Base-by-base conservation (phyloP, 345 rosid species). In the Brassica juncea region DNA sequence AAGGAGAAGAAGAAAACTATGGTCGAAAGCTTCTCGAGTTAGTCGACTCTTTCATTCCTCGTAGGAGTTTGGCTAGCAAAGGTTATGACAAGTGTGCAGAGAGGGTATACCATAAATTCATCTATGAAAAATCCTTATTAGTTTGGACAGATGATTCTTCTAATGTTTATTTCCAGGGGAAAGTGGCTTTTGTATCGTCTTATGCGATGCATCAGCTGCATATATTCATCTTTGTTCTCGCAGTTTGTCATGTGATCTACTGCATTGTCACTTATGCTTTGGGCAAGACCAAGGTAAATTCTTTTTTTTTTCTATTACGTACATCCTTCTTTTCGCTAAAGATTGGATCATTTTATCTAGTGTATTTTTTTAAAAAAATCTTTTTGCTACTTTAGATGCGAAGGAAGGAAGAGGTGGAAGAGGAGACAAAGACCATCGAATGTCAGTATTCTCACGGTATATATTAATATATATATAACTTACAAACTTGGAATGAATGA, bases 171-270 rank as follows among this genome's bases (percentile, higher is more conserved):
- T 68, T 73, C 44, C 87, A 92, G 98, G 97, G 93, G 0, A 85
- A 90, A 84, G 97, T 93, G 7, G 83, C 98, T 27, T 86, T 95
- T 76, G 88, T 95, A 11, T 95, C 99, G 2, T 52, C 89, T 4
- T 93, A 89, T 23, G 99, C 94, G 0, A 86, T 93, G 72, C 94
- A 96, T 65, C 98, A 93, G 84, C 94, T 96, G 11, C 99, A 96
- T 74, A 84, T 89, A 57, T 93, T 95, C 86, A 91, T 95, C 84
- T 95, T 95, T 68, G 92, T 84, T 47, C 81, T 95, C 8, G 98
- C 97, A 5, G 81, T 95, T 77, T 87, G 79, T 66, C 99, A 95
- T 74, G 88, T 95, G 23, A 79, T 95, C 35, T 90, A 90, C 84
- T 90, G 98, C 67, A 78, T 93, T 74, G 60, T 84, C 66, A 95